A percentile compares a stretch with the other conserved stretches of the same genome.
phyloP scores from a whole-genome alignment of 495 filamentous ascomycete species.

The Hypoxylon fuscum region DNA sequence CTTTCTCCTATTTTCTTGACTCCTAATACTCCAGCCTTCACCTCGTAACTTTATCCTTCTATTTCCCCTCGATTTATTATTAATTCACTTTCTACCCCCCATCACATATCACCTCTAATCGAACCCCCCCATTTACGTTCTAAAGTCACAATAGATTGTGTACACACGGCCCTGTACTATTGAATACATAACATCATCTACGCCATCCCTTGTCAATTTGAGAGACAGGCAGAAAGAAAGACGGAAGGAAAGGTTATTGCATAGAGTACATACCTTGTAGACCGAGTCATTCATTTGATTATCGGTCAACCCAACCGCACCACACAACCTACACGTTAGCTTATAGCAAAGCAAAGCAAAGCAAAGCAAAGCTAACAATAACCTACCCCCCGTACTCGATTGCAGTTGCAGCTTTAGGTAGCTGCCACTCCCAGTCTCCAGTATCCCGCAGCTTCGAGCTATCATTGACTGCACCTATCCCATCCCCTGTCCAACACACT shows the following conservation, averaged over 20 bases:
- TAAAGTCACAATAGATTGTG: neutral
- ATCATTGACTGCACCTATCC: constrained; percentile 23
- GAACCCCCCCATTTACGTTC: neutral
- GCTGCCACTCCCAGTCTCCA: constrained; percentile 15
- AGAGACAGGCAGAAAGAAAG: constrained; percentile 5
- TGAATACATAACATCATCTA: constrained; percentile 15
- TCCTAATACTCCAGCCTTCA: neutral
- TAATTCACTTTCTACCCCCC: constrained; percentile 35
- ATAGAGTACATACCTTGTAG: constrained; percentile 6
- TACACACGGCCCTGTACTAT: neutral
- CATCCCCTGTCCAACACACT: constrained; percentile 20
- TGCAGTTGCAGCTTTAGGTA: constrained; percentile 23
- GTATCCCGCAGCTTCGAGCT: constrained; percentile 29
- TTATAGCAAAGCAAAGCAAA: constrained; percentile 15
- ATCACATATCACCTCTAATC: constrained; percentile 15
- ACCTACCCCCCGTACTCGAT: constrained; percentile 1
- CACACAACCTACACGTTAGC: constrained; percentile 19
- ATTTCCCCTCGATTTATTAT: constrained; percentile 1
- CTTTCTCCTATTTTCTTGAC: constrained; percentile 29
- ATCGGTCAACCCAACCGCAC: constrained; percentile 38
- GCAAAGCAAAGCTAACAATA: constrained; percentile 13
- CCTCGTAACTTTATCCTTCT: constrained; percentile 7
- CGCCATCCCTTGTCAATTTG: constrained; percentile 1
- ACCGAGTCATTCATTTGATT: constrained; percentile 49
- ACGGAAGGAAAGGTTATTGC: no score